A percentile compares a stretch with the other conserved stretches of the same genome.
phyloP scores from a whole-genome alignment of 1,139 yeast species.

The Yamadazyma atlantica region DNA sequence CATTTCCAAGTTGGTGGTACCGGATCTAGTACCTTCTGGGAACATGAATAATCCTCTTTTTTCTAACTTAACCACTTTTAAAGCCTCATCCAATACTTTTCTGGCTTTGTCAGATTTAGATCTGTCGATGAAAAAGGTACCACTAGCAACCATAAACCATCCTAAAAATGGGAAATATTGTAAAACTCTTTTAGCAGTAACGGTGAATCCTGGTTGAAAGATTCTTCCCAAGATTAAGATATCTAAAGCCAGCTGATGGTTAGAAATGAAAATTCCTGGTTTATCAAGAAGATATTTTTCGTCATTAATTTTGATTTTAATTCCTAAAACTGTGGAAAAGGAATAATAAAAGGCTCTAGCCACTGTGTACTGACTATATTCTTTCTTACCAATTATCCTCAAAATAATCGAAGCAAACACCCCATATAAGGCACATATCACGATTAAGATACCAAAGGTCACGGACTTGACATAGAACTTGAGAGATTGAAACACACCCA shows the following conservation, averaged over 20 bases:
- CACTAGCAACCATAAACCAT: constrained; percentile 90
- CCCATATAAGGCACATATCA: constrained; percentile 71
- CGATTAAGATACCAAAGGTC: constrained; percentile 51
- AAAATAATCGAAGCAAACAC: constrained; percentile 71
- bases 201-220: constrained; percentile 88
- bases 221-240: constrained; percentile 73
- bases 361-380: constrained; percentile 84
- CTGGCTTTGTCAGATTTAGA: constrained; percentile 75
- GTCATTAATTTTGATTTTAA: constrained; percentile 67
- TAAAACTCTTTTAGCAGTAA: constrained; percentile 85
- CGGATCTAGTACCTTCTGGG: constrained; percentile 96
- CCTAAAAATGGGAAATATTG: constrained; percentile 91
- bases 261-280: constrained; percentile 84
- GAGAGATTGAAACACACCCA: constrained; percentile 6
- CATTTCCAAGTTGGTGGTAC: constrained; percentile 61
- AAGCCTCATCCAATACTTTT: constrained; percentile 68
- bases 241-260: constrained; percentile 92
- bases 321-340: constrained; percentile 62
- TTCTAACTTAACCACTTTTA: constrained; percentile 54
- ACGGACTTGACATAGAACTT: constrained; percentile 58
- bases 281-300: constrained; percentile 50
- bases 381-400: constrained; percentile 69
- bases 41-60: constrained; percentile 79
- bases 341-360: constrained; percentile 76
- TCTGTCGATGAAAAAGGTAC: constrained; percentile 89